These are phyloP conservation scores for Grifola frondosa DNA, from an alignment of 1,284 basidiomycete genomes.

Conservation along the genomic window DNA sequence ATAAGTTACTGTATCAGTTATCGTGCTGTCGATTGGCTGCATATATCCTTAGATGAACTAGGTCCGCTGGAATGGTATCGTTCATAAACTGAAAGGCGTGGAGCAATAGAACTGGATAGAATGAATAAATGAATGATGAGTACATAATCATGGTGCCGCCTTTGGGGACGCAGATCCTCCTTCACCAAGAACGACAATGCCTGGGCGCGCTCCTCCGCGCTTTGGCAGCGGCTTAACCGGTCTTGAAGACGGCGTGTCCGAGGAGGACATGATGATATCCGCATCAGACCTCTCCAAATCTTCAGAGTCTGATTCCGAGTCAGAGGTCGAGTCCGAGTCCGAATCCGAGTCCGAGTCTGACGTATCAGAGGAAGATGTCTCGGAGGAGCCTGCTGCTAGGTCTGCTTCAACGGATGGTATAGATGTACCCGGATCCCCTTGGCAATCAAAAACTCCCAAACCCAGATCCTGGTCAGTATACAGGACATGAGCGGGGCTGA, in stretches of 20 bases:
- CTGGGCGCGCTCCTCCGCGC: constrained; percentile 20
- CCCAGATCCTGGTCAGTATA: constrained; percentile 53
- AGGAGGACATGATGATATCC: constrained; percentile 21
- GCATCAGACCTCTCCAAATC: constrained; percentile 3
- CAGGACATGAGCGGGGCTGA: constrained; percentile 5
- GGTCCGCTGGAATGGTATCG: too few relatives aligned
- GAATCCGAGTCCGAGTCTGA: constrained; percentile 21
- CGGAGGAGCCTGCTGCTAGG: constrained; percentile 15
- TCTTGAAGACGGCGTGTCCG: constrained; percentile 11
- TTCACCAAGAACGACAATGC: constrained; percentile 25
- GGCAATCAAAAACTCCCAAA: constrained; percentile 59
- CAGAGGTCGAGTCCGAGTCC: constrained; percentile 14
- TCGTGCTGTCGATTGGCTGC: too few relatives aligned
- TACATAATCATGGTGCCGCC: too few relatives aligned
- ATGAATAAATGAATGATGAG: too few relatives aligned
- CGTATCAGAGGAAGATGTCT: constrained; percentile 11
- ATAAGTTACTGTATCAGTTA: too few relatives aligned
- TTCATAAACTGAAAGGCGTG: too few relatives aligned
- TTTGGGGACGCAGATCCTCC: not conserved
- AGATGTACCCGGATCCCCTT: constrained; percentile 18
- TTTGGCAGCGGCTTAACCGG: constrained; percentile 29
- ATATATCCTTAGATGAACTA: too few relatives aligned
- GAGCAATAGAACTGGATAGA: too few relatives aligned
- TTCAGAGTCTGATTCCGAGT: constrained; percentile 18
- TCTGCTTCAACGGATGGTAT: constrained; percentile 23